Percentiles rank a stretch among this genome's conserved stretches.
These are phyloP conservation scores for Leccinum sublutescens DNA, from an alignment of 768 basidiomycete genomes.

Conservation along the genomic window DNA sequence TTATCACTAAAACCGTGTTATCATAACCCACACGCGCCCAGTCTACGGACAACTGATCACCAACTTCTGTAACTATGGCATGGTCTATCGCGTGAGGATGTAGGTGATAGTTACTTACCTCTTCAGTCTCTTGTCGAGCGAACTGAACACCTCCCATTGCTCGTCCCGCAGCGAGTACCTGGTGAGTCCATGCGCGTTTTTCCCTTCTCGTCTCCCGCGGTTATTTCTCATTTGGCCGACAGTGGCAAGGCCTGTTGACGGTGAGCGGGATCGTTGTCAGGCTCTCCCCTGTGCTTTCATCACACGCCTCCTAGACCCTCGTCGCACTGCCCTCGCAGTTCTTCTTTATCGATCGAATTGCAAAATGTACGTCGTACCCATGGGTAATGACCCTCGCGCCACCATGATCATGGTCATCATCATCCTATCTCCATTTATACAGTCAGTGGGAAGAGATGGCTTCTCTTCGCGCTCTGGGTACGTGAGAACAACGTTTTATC, in stretches of 20 bases:
- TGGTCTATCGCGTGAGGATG: slow-evolving; percentile 9
- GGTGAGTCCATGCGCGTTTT: slow-evolving; percentile 5
- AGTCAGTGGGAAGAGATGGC: slow-evolving; percentile 17
- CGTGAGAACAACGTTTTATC: slow-evolving; percentile 4
- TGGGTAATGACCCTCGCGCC: background rate
- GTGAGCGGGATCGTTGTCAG: slow-evolving; percentile 4
- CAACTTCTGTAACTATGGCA: slow-evolving; percentile 14
- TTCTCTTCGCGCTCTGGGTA: slow-evolving; percentile 16
- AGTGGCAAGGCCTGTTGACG: slow-evolving; percentile 24
- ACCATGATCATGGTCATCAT: background rate
- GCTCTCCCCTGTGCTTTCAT: background rate
- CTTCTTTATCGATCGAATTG: slow-evolving; percentile 20
- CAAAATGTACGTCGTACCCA: slow-evolving; percentile 15
- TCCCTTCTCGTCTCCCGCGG: background rate
- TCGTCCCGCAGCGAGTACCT: slow-evolving; percentile 11
- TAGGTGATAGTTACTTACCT: slow-evolving; percentile 3
- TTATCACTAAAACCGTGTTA: slow-evolving; percentile 4
- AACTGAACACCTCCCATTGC: background rate
- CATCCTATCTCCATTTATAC: background rate
- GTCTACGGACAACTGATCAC: slow-evolving; percentile 15
- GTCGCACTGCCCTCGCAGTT: slow-evolving; percentile 19
- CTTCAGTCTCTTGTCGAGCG: background rate
- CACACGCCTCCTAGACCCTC: background rate
- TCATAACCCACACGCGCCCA: background rate
- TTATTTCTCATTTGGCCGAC: background rate